These are phyloP conservation scores for Penicillium verhagenii DNA, from an alignment of 495 filamentous ascomycete genomes.

Conservation along the genomic window DNA sequence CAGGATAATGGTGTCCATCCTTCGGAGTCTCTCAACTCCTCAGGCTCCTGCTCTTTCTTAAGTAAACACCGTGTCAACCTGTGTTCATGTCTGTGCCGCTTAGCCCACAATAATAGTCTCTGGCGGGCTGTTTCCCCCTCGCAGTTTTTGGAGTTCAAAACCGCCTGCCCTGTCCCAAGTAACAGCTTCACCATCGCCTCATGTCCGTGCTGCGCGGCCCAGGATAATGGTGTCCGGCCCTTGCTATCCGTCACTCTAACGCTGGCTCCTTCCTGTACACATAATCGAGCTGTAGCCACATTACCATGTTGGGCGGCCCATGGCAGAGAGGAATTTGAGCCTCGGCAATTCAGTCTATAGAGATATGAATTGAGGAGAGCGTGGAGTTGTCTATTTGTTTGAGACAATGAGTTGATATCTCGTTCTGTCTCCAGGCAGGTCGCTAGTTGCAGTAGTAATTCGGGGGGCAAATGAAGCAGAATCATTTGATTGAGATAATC, in stretches of 20 bases:
- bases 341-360: not conserved
- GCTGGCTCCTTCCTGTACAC: not conserved
- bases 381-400: not conserved
- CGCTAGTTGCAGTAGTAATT: not conserved
- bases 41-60: not conserved
- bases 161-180: not conserved
- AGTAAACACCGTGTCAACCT: too few relatives aligned
- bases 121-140: not conserved
- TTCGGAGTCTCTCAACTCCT: not conserved
- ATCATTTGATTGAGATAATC: too few relatives aligned
- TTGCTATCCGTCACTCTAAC: not conserved
- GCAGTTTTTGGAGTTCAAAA: not conserved
- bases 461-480: not conserved
- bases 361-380: not conserved
- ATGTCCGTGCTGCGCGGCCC: not conserved
- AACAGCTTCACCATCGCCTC: not conserved
- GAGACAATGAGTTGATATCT: not conserved
- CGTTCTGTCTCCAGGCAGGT: not conserved
- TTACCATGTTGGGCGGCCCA: not conserved
- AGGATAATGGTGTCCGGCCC: not conserved
- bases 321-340: not conserved
- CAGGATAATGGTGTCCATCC: not conserved
- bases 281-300: not conserved
- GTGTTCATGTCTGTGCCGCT: too few relatives aligned
- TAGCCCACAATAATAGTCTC: too few relatives aligned